Conservation (phyloP, 441 rosid genomes). For the Theobroma grandiflorum region DNA sequence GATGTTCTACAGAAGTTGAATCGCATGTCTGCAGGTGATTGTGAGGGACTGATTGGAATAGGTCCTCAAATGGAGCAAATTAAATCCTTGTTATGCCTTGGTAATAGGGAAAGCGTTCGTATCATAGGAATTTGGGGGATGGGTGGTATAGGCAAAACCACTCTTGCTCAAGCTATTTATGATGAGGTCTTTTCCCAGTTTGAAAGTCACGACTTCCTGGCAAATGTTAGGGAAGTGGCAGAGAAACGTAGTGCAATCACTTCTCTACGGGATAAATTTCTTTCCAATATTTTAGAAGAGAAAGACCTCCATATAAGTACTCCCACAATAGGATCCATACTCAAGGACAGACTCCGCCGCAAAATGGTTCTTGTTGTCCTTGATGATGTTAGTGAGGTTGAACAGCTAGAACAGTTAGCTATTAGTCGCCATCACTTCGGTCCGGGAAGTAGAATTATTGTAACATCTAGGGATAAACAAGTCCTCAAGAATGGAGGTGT, state of each 20-base stretch:
- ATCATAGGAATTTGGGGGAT: slow-evolving; percentile 46
- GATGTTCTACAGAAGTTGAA: slow-evolving; percentile 28
- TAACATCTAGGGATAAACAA: slow-evolving; percentile 42
- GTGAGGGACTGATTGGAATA: slow-evolving; percentile 30
- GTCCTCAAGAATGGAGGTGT: slow-evolving; percentile 23
- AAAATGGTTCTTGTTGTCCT: slow-evolving; percentile 35
- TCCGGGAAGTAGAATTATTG: slow-evolving; percentile 41
- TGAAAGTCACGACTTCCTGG: slow-evolving; percentile 39
- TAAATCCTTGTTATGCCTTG: slow-evolving; percentile 28
- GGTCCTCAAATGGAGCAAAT: slow-evolving; percentile 27
- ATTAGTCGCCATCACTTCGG: slow-evolving; percentile 33
- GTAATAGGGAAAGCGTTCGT: slow-evolving; percentile 24
- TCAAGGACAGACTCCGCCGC: slow-evolving; percentile 31
- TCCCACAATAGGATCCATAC: slow-evolving; percentile 29
- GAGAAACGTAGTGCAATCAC: slow-evolving; percentile 8
- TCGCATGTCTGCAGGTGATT: not conserved
- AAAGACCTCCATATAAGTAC: slow-evolving; percentile 27
- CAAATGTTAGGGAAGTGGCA: slow-evolving; percentile 27
- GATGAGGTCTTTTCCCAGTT: slow-evolving; percentile 30
- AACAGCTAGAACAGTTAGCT: slow-evolving; percentile 32
- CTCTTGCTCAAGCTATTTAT: slow-evolving; percentile 38
- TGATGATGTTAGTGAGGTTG: slow-evolving; percentile 40
- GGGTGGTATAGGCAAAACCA: slow-evolving; percentile 48
- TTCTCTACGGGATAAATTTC: slow-evolving; percentile 37
- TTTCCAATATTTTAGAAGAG: slow-evolving; percentile 29